Evolutionary conservation across 345 rosid species (phyloP).

Genomic region (Citrus australasica): DNA sequence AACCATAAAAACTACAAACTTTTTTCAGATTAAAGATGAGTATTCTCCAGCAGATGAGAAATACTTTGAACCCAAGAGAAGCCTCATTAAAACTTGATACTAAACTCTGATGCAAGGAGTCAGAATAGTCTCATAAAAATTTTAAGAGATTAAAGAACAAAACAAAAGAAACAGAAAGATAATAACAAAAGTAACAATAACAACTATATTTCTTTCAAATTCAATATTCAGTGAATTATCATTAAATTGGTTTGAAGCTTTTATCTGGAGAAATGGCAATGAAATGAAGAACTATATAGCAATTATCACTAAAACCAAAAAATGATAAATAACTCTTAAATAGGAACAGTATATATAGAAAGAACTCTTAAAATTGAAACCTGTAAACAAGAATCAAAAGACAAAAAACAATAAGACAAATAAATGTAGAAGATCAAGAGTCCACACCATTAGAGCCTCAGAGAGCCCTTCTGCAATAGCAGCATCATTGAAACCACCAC

Average conservation of each 20-base stretch:
- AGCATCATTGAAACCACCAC: slow-evolving; percentile 92
- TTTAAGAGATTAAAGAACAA: background rate
- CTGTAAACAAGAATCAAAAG: background rate
- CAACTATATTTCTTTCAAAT: background rate
- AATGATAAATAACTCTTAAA: background rate
- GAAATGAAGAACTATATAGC: background rate
- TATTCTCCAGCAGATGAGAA: background rate
- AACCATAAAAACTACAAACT: background rate
- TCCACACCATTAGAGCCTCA: slow-evolving; percentile 85
- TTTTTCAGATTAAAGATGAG: background rate
- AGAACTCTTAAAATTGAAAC: background rate
- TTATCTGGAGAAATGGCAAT: background rate
- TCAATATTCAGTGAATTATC: background rate
- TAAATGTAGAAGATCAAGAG: slow-evolving; percentile 8
- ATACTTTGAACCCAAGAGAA: background rate
- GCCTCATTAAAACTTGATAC: background rate
- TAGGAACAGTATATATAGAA: background rate
- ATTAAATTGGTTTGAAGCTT: background rate
- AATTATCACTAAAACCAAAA: background rate
- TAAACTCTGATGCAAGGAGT: background rate
- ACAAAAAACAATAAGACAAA: background rate
- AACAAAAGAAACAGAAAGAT: background rate
- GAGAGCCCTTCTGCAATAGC: slow-evolving; percentile 99
- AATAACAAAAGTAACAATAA: background rate
- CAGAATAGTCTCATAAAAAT: background rate